Evolutionary conservation across 805 yeast genomes (phyloP), one percentile per base, ranked within the genome.

Genomic region (Blastobotrys terrestris): DNA sequence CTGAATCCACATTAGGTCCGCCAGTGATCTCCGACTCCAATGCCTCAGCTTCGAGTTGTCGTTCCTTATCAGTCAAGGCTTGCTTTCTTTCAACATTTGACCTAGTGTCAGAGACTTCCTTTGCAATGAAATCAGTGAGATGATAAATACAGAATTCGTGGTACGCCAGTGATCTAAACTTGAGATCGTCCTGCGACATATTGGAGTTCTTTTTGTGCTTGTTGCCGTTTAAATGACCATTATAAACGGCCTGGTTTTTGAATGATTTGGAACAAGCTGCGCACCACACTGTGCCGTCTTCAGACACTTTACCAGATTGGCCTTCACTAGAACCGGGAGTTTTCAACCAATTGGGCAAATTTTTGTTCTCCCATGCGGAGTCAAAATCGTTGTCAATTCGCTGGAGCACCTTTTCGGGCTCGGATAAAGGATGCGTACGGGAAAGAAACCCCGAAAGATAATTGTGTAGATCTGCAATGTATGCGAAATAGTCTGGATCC

Each of bases 151-250:
- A 60, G 56, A 63, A 72, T 56, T 79, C 83, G n/a, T 66, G 59
- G 5, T 58, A 57, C 4, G 67, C 59, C 5, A 66, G 53, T 1
- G 61, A 53, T 39, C 58, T 59, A 6, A 63, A 58, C 47, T 56
- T 50, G 19, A 48, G 41, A 20, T 48, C 45, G 15, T 51, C 43
- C 16, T n/a, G 18, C 42, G 14, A 39, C 7, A 6, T 22, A 46
- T 20, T 43, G 0, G 59, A 63, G 40, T 80, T 80, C 58, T 81
- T 84, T 53, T 74, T 69, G 64, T 92, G 97, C 59, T 83, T 84
- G 63, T 85, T 87, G 1, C 96, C 95, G 1, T 61, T 55, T 21
- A 88, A 66, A 72, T 92, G 97, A 2, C 78, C 82, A 2, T 76
- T 67, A 63, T 73, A 90, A 0, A 87, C 94, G 0, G 89, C 69